Percentiles rank a stretch among this genome's conserved stretches.
Conservation (phyloP, 345 rosid species). For the Tarenaya hassleriana region DNA sequence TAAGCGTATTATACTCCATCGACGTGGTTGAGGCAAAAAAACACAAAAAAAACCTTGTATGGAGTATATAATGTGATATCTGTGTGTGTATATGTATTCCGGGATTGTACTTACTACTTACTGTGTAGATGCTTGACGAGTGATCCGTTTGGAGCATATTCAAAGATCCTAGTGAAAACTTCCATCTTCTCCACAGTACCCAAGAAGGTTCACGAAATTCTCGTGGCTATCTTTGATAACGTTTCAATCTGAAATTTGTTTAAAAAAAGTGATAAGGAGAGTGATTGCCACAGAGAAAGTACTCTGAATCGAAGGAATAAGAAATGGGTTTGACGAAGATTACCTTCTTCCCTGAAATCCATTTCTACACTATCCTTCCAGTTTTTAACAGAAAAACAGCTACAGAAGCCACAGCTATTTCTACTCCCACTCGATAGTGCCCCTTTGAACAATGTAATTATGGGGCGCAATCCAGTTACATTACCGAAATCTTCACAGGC, state of each 20-base stretch:
- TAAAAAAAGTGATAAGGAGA: slow-evolving; percentile 2
- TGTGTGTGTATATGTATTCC: too few species aligned
- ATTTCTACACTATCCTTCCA: slow-evolving; percentile 71
- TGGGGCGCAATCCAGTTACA: slow-evolving; percentile 63
- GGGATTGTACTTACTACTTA: slow-evolving; percentile 33
- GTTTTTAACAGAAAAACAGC: slow-evolving; percentile 39
- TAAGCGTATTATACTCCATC: too few species aligned
- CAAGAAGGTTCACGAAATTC: slow-evolving; percentile 85
- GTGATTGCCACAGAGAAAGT: not conserved
- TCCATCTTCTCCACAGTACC: slow-evolving; percentile 75
- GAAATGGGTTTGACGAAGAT: slow-evolving; percentile 1
- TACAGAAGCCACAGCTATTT: slow-evolving; percentile 77
- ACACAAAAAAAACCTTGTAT: too few species aligned
- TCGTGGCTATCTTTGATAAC: slow-evolving; percentile 81
- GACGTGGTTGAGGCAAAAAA: too few species aligned
- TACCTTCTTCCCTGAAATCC: slow-evolving; percentile 79
- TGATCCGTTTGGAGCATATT: slow-evolving; percentile 93
- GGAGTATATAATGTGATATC: too few species aligned
- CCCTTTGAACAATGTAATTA: slow-evolving; percentile 78
- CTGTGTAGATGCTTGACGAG: slow-evolving; percentile 88
- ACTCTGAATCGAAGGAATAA: not conserved
- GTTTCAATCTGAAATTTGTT: slow-evolving; percentile 56
- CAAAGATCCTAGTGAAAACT: slow-evolving; percentile 94
- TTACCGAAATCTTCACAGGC: slow-evolving; percentile 98
- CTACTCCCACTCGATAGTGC: slow-evolving; percentile 83